Conservation (phyloP, 2,329 filamentous ascomycete species). For the Fusarium irregulare region DNA sequence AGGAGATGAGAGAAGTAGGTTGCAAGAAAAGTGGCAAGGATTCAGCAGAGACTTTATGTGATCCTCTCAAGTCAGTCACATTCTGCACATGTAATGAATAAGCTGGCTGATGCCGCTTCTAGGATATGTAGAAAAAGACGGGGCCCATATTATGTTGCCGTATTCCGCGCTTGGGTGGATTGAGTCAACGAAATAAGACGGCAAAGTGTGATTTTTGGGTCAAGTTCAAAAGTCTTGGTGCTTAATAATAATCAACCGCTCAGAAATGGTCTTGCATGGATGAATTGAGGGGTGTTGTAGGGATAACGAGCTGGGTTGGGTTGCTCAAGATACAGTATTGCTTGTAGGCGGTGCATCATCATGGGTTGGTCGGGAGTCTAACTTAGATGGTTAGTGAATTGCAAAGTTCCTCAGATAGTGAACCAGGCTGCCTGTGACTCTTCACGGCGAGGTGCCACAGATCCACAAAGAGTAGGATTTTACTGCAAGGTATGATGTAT, state of each 20-base stretch:
- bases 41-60: conserved; percentile 18
- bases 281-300: conserved; percentile 12
- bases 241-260: conserved; percentile 14
- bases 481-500: conserved; percentile 33
- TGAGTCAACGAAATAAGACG: conserved; percentile 30
- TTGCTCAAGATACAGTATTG: conserved; percentile 8
- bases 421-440: conserved; percentile 27
- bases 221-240: conserved; percentile 3
- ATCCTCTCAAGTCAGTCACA: conserved; percentile 15
- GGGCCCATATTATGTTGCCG: conserved; percentile 8
- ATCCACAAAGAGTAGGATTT: conserved; percentile 18
- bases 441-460: conserved; percentile 33
- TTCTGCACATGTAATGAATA: conserved; percentile 29
- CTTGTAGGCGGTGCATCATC: neutral
- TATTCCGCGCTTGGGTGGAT: conserved; percentile 14
- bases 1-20: neutral
- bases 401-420: conserved; percentile 30
- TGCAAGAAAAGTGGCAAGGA: conserved; percentile 6
- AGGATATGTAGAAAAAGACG: conserved; percentile 18
- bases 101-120: conserved; percentile 26
- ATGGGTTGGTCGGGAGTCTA: conserved; percentile 8
- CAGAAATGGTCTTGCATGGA: conserved; percentile 8
- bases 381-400: conserved; percentile 10
- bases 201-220: conserved; percentile 10
- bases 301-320: neutral